Percentiles rank a stretch among this genome's conserved stretches.
These are phyloP conservation scores for Calvatia gigantea DNA, from an alignment of 768 basidiomycete genomes.

Conservation along the genomic window DNA sequence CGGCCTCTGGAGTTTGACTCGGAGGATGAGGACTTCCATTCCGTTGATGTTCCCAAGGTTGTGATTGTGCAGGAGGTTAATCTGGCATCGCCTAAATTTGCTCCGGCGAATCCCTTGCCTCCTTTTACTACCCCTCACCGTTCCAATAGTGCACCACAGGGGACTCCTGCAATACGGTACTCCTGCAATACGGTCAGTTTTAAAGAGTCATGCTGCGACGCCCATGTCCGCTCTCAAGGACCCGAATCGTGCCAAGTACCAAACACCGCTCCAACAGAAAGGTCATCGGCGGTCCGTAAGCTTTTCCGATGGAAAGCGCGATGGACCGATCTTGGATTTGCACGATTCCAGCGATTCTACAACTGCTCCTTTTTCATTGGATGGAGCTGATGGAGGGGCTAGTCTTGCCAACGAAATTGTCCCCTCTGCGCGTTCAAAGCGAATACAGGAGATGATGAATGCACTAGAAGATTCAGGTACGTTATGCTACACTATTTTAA, in stretches of 20 bases:
- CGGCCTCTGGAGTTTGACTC: conserved; percentile 34
- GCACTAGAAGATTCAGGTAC: conserved; percentile 68
- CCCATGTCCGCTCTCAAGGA: conserved; percentile 61
- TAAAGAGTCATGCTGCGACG: conserved; percentile 44
- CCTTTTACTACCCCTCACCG: conserved; percentile 5
- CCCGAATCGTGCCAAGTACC: conserved; percentile 41
- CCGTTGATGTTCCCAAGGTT: conserved; percentile 3
- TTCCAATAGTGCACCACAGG: conserved; percentile 3
- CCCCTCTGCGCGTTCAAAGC: conserved; percentile 69
- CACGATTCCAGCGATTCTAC: conserved; percentile 19
- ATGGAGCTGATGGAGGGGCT: conserved; percentile 16
- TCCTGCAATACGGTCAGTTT: conserved; percentile 38
- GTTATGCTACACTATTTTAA: conserved; percentile 19
- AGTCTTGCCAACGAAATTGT: conserved; percentile 30
- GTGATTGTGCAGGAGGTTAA: conserved; percentile 2
- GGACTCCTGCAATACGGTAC: conserved; percentile 41
- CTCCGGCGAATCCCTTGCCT: neutral
- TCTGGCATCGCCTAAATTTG: conserved; percentile 1
- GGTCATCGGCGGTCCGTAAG: conserved; percentile 83
- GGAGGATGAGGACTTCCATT: conserved; percentile 31
- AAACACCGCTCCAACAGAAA: conserved; percentile 49
- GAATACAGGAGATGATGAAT: conserved; percentile 79
- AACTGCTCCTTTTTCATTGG: neutral
- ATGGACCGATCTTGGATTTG: conserved; percentile 81
- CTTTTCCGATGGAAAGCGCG: conserved; percentile 91